A percentile compares a stretch with the other conserved stretches of the same genome.
Conservation (phyloP, 1,284 basidiomycete genomes). For the Ganoderma meredithae region DNA sequence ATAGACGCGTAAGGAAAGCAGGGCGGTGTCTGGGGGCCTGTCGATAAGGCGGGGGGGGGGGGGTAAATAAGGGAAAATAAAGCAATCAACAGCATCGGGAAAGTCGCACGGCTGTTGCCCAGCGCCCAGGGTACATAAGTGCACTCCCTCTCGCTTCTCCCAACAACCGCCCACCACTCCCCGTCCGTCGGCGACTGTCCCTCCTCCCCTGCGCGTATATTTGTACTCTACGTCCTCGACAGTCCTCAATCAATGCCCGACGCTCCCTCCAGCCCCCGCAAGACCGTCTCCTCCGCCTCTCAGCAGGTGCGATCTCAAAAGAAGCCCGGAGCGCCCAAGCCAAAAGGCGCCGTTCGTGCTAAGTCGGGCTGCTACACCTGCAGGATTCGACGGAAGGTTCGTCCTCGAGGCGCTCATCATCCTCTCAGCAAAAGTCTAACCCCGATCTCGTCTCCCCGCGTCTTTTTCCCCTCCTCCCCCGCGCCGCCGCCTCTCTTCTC, state of each 20-base stretch:
- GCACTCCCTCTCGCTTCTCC: constrained; percentile 35
- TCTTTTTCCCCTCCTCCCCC: constrained; percentile 28
- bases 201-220: constrained; percentile 29
- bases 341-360: constrained; percentile 79
- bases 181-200: constrained; percentile 29
- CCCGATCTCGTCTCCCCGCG: constrained; percentile 30
- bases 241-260: constrained; percentile 41
- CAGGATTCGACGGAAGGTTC: constrained; percentile 81
- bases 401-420: constrained; percentile 34
- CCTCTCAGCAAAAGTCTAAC: constrained; percentile 28
- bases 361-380: constrained; percentile 89
- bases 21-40: constrained; percentile 27
- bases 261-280: constrained; percentile 43
- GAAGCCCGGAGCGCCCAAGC: constrained; percentile 66
- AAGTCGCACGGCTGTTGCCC: constrained; percentile 38
- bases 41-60: constrained; percentile 25
- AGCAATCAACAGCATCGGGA: constrained; percentile 32
- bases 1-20: constrained; percentile 22
- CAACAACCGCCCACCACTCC: constrained; percentile 36
- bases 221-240: constrained; percentile 27
- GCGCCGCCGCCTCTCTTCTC: constrained; percentile 14
- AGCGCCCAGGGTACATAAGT: constrained; percentile 47
- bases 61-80: constrained; percentile 31
- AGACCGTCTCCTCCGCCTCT: constrained; percentile 46
- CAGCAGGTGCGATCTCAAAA: constrained; percentile 46